Evolutionary conservation across 176 grass and related monocot genomes (phyloP), one percentile per base, ranked within the genome.

Genomic region (Zea luxurians): DNA sequence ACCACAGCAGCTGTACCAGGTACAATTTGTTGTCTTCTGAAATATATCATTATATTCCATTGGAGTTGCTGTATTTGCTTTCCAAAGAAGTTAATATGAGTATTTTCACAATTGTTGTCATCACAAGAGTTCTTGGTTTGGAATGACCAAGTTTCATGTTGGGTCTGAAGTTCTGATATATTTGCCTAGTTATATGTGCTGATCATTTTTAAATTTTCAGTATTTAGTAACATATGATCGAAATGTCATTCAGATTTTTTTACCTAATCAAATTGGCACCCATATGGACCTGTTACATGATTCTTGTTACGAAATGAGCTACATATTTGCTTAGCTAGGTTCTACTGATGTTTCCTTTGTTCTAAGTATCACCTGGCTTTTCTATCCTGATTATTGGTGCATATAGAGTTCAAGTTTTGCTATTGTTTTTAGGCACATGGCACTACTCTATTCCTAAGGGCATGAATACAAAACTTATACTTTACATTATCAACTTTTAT

Each of bases 1-100:
- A 61, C 89, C 85, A 52, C 96, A 92, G 72, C 86, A 92, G 68
- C 86, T 99, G 50, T 99, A 91, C 37, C 90, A 91, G 92, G 96
- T 99, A 53, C 42, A 55, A 5, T 88, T 75, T 88, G 42, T 82
- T 49, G 11, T 68, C 53, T 21, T 84, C 6, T 42, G 8, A 37
- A 66, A 54, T 27, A 77, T 48, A 20, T 73, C 37, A 41, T 48
- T 61, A 45, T 79, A 13, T 7, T 76, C 37, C 66, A 38, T 65
- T 82, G 40, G 50, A 37, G 3, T 80, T 64, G 16, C 1, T 9
- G 20, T 68, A 38, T 82, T 66, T 86, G 13, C 37, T 78, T 58
- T 43, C 44, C 17, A 9, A 63, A 73, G 43, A 81, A 83, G 50
- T 18, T 43, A 66, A n/a, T 71, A 8, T 47, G 67, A 75, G n/a